Evolutionary conservation across 2,329 filamentous ascomycete species (phyloP), one percentile per base, ranked within the genome.

Genomic region (Sporothrix pseudoabietina): DNA sequence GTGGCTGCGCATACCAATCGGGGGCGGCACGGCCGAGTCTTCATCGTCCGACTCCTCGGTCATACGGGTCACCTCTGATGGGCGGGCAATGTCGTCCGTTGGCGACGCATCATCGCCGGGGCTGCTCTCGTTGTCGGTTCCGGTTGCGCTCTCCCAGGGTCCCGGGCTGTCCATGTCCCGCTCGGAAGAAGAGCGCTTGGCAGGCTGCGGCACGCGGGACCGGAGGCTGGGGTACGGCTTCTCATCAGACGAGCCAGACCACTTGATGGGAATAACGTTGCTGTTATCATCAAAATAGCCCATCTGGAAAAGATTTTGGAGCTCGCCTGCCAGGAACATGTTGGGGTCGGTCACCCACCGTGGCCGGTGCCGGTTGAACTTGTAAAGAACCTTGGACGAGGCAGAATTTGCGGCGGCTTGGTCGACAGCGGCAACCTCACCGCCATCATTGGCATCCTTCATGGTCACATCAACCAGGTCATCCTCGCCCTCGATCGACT

Each of bases 401-500:
- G 75, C 76, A 78, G 69, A 75, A 77, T 55, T n/a, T 9, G 32
- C n/a, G 1, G 26, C 8, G n/a, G 71, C 63, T 75, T 72, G 66
- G 69, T 10, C 22, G 22, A 75, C 71, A 49, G 76, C 72, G 71
- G 78, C 79, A 57, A 80, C 79, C 32, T 77, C 76, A 73, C 86
- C 47, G 73, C 86, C 47, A 10, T 41, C 83, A 19, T 79, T 79
- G 2, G 84, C 83, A 77, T 94, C 91, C 71, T 89, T 90, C 91
- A 98, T 94, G 0, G 92, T 92, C 19, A 99, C 90, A 79, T 98
- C 93, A 6, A 98, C 92, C 78, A 98, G 89, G 75, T 93, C 93
- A 75, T 98, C 94, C 80, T 98, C 95, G 10, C 94, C 92, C 79
- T 94, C 91, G 1, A 97, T 88, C 3, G 94, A 97, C 39, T 89